Evolutionary conservation across 1,284 basidiomycete genomes (phyloP), one percentile per base, ranked within the genome.

Genomic region (Entoloma clypeatum): DNA sequence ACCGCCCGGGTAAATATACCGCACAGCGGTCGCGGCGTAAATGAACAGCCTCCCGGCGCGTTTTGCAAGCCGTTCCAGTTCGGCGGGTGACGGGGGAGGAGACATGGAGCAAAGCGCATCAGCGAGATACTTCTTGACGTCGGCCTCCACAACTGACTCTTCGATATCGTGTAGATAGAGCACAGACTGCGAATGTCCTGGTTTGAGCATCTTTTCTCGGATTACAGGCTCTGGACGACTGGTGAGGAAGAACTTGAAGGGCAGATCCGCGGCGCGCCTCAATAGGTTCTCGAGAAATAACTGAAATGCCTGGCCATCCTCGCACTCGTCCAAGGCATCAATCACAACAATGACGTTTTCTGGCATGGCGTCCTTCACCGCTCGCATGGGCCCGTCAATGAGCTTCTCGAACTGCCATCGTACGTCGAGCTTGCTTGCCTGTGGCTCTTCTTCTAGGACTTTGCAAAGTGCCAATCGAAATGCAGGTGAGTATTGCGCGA

Each of bases 111-210:
- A 21, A 10, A 33, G 13, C 22, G 10, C 22, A 17, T 33, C n/a
- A 2, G 7, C 13, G 31, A 33, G 10, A 33, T 33, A 33, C 6
- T 19, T 4, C n/a, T 21, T 17, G 22, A 33, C 22, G 13, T 33
- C 31, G 6, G 11, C 31, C 16, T 33, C 18, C 31, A 33, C 31
- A 19, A 33, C 22, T 17, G 18, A 17, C 8, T 6, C 31, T 8
- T 33, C 31, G 31, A 33, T 33, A 19, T 33, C 31, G 14, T 33
- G 31, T 17, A 33, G 31, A 33, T 33, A 33, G 18, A 17, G 31
- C n/a, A 19, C 31, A 8, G 22, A 21, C 8, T 9, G 22, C 16
- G 31, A 17, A 33, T 17, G 13, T 17, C 10, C 14, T 17, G 13
- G 7, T 10, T 21, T 11, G 31, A 11, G 11, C 4, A 33, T 19